These are phyloP conservation scores for Paramecium primaurelia DNA, from an alignment of 73 alveolate species.

Conservation along the genomic window DNA sequence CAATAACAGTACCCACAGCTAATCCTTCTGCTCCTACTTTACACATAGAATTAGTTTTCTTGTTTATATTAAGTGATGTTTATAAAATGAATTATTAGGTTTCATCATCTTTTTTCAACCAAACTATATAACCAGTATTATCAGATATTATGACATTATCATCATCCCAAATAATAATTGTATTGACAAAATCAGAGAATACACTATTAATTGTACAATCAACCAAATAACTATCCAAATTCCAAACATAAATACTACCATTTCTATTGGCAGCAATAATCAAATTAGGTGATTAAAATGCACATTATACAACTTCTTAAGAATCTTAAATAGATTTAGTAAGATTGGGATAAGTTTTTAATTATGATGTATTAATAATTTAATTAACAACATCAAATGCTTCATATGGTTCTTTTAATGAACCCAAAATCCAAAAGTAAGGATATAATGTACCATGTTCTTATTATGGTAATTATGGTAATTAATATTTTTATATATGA, in stretches of 20 bases:
- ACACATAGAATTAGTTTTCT: neutral
- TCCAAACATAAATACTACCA: neutral
- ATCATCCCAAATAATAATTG: slow-evolving; percentile 17
- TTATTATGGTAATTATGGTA: neutral
- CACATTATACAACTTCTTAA: slow-evolving; percentile 17
- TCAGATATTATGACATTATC: neutral
- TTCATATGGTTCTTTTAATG: slow-evolving; percentile 37
- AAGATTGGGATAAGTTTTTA: slow-evolving; percentile 12
- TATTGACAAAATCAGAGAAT: neutral
- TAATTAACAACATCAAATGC: slow-evolving; percentile 35
- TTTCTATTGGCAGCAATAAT: neutral
- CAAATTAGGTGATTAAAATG: neutral
- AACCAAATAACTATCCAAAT: neutral
- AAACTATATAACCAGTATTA: neutral
- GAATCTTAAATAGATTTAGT: neutral
- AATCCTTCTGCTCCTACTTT: slow-evolving; percentile 11
- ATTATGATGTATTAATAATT: neutral
- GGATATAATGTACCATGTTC: neutral
- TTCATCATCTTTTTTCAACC: slow-evolving; percentile 30
- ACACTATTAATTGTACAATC: neutral
- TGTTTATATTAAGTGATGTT: neutral
- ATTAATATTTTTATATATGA: neutral
- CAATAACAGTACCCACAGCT: neutral
- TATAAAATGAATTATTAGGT: neutral
- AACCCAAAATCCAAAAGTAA: slow-evolving; percentile 20